Evolutionary conservation across 192 early-diverging fungal species (phyloP), one percentile per base, ranked within the genome.

Genomic region (Irineochytrium annulatum): DNA sequence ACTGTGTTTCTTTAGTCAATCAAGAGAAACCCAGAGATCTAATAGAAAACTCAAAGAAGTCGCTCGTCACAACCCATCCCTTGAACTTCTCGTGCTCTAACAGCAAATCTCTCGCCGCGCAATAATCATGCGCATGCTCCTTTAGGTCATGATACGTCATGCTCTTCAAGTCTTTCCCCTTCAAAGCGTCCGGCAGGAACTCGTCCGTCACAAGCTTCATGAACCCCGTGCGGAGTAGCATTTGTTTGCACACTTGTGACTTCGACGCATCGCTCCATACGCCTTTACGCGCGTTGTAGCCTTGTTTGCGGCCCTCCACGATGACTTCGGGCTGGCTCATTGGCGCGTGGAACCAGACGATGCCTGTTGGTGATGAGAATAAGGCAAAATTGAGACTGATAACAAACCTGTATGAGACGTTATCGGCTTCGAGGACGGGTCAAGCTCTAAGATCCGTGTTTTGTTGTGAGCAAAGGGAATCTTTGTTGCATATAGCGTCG

Each of bases 41-140:
- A n/a, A n/a, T n/a, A n/a, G n/a, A n/a, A n/a, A n/a, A n/a, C n/a
- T n/a, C n/a, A n/a, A n/a, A n/a, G n/a, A n/a, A n/a, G n/a, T 24
- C 13, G 6, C 46, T 24, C 46, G 46, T 64, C 27, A 65, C 17
- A 16, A 65, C 63, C 63, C 63, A 65, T 39, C 63, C 63, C 28
- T 45, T 30, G 39, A 65, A 65, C 8, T 4, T 0, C 33, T 48
- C 37, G n/a, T 58, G 56, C 3, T 28, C 31, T 19, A 65, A 39
- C n/a, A 65, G 51, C 8, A 34, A 19, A 16, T 24, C 37, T 29
- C 44, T 28, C 3, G 56, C 63, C 19, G 45, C 32, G 28, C 48
- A 5, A 31, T 65, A 65, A 33, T 51, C 32, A 8, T 3, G 20
- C 19, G 43, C 11, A 1, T 49, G 34, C 5, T 31, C 17, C 34